Evolutionary conservation across 192 early-diverging fungal genomes (phyloP).

Genomic region (Tieghemiomyces parasiticus): DNA sequence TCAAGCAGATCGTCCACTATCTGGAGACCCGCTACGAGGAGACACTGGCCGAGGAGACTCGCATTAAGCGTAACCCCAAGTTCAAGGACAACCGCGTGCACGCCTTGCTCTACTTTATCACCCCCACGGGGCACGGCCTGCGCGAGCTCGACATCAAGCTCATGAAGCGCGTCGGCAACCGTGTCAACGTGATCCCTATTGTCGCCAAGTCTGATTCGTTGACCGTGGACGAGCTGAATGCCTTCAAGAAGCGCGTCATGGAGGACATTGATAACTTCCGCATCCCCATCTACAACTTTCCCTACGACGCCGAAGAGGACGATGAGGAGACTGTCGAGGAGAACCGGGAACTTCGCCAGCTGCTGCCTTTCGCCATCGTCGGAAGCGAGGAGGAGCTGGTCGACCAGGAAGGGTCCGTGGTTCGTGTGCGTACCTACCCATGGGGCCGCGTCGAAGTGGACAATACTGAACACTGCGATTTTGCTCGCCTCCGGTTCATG

Average conservation of each 20-base stretch:
- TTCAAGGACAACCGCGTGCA: slow-evolving; percentile 95
- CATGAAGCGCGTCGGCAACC: slow-evolving; percentile 77
- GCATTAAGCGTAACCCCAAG: slow-evolving; percentile 71
- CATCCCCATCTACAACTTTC: slow-evolving; percentile 98
- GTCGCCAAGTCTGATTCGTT: slow-evolving; percentile 89
- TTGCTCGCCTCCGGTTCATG: slow-evolving; percentile 83
- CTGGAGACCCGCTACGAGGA: slow-evolving; percentile 91
- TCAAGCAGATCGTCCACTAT: slow-evolving; percentile 84
- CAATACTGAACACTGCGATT: slow-evolving; percentile 93
- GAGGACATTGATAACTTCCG: slow-evolving; percentile 90
- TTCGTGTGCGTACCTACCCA: slow-evolving; percentile 85
- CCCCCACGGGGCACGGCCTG: slow-evolving; percentile 91
- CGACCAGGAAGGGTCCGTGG: slow-evolving; percentile 68
- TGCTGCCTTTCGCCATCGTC: slow-evolving; percentile 92
- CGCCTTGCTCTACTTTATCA: slow-evolving; percentile 93
- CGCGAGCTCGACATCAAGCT: slow-evolving; percentile 93
- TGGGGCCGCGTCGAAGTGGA: slow-evolving; percentile 98
- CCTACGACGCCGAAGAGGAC: slow-evolving; percentile 88
- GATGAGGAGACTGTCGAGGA: slow-evolving; percentile 98
- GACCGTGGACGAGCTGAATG: slow-evolving; percentile 64
- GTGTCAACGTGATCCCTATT: slow-evolving; percentile 94
- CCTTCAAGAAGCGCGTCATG: slow-evolving; percentile 93
- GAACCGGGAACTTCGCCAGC: slow-evolving; percentile 80
- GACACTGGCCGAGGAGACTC: slow-evolving; percentile 77
- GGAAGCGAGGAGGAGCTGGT: slow-evolving; percentile 85